Evolutionary conservation across 805 yeast genomes (phyloP), one percentile per base, ranked within the genome.

Genomic region (Saccharomycopsis schoenii): DNA sequence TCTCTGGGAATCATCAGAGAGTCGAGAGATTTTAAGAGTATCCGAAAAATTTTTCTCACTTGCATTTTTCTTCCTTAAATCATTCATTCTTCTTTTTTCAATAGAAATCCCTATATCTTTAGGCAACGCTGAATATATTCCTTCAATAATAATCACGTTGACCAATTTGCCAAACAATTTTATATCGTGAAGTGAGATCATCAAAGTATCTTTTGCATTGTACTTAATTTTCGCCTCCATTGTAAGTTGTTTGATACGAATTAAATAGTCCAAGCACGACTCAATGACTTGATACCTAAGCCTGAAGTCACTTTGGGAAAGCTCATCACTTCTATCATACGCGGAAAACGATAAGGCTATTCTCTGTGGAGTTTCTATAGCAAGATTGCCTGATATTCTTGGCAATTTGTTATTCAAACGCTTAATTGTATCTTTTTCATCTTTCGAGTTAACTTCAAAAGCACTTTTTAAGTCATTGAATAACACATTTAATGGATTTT

Each of bases 151-250:
- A 1, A 92, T 75, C 11, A 86, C 61, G 64, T 85, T 86, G 19
- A 87, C 71, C 54, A 93, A 68, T 24, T 77, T 80, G 41, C 87
- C 85, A 60, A 94, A 80, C 3, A 82, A 79, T 69, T 84, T 87
- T 79, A 93, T 84, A 70, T 94, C 98, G 67, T 89, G 91, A 10
- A 93, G 76, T 0, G 97, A 89, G 15, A 93, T 85, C 9, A 86
- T 76, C 11, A 88, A 55, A 76, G 57, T 81, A 65, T 56, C 73
- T 69, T 51, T 67, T 65, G 17, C 24, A 61, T 77, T 76, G 6
- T 66, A 60, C n/a, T 41, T 40, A 2, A 56, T 52, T 54, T 69
- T 62, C 15, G 68, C 70, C 29, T 68, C 71, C 1, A 64, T 62
- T 2, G 84, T 73, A 1, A 72, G 61, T 4, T 63, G 56, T 65